phyloP scores from a whole-genome alignment of 208 protist species.

The Leishmania gerbilli region DNA sequence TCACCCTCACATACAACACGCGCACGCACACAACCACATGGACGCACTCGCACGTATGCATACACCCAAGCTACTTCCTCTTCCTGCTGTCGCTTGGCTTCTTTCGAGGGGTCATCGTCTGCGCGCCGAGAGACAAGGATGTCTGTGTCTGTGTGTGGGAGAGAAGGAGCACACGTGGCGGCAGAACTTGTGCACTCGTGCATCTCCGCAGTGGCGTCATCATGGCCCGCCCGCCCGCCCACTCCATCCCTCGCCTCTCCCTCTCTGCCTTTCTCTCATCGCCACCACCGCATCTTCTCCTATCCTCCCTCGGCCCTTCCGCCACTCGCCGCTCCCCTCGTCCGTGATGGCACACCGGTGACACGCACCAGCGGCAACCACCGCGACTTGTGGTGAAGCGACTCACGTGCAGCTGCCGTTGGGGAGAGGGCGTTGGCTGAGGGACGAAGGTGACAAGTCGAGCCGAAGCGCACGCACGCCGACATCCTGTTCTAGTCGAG shows the following conservation, averaged over 20 bases:
- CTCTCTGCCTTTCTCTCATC: neutral
- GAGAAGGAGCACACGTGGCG: neutral
- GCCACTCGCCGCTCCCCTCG: neutral
- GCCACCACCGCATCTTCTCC: neutral
- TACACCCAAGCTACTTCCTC: neutral
- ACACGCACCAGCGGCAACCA: neutral
- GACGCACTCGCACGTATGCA: neutral
- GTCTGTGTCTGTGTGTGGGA: neutral
- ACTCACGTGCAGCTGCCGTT: neutral
- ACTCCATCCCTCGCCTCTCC: too few species aligned
- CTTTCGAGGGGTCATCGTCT: neutral
- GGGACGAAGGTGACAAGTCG: neutral
- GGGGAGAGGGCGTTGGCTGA: neutral
- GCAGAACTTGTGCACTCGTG: neutral
- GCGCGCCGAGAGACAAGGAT: neutral
- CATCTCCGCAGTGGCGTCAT: neutral
- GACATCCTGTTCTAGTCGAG: neutral
- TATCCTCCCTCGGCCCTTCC: neutral
- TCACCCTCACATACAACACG: neutral
- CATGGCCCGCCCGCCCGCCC: neutral
- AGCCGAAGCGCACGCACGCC: neutral
- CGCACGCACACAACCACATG: neutral
- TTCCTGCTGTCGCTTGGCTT: neutral
- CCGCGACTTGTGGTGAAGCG: neutral
- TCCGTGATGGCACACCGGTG: neutral